Evolutionary conservation across 2,329 filamentous ascomycete genomes (phyloP).

Genomic region (Trichoderma polysporum): DNA sequence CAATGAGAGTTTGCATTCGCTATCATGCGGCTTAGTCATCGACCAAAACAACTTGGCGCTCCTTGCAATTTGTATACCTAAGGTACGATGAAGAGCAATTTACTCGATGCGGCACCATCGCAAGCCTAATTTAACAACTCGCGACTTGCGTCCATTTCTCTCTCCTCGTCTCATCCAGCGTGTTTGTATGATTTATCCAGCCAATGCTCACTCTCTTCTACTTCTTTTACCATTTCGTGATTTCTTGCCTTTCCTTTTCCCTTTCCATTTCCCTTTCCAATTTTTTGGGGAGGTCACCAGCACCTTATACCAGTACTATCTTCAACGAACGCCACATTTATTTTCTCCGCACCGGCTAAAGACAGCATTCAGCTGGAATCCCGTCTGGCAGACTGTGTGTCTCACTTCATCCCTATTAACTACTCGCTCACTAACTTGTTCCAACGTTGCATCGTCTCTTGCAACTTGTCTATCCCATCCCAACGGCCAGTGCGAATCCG

Average conservation of each 20-base stretch:
- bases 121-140: no score
- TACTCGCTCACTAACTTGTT: not conserved
- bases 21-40: not conserved
- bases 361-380: not conserved
- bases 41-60: no score
- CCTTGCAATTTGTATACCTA: no score
- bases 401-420: not conserved
- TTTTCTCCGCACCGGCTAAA: conserved; percentile 17
- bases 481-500: conserved; percentile 6
- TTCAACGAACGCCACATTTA: not conserved
- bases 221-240: not conserved
- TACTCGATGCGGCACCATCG: no score
- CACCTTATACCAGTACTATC: not conserved
- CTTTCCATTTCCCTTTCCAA: no score
- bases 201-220: not conserved
- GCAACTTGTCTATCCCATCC: not conserved
- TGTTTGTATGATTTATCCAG: no score
- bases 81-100: not conserved
- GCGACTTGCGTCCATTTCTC: no score
- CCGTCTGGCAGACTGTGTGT: not conserved
- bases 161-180: not conserved
- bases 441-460: not conserved
- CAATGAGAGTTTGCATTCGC: no score
- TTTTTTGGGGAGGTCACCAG: no score
- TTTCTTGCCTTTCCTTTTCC: not conserved